A percentile compares a stretch with the other conserved stretches of the same genome.
phyloP scores from a whole-genome alignment of 805 yeast genomes.

The Wickerhamiella azymoides region DNA sequence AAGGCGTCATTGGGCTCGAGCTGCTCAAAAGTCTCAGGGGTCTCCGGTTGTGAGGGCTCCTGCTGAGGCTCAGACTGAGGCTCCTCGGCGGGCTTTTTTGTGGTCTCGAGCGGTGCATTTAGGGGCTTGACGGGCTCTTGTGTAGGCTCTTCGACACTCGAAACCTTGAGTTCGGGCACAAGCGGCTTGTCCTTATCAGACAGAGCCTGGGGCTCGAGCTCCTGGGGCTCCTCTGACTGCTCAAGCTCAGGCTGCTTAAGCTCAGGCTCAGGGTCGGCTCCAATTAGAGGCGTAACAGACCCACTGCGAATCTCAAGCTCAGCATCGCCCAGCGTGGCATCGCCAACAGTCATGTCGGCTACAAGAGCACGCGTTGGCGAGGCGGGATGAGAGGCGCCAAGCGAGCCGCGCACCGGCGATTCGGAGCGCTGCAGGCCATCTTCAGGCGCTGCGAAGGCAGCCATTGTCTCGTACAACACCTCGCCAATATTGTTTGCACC shows the following conservation, averaged over 20 bases:
- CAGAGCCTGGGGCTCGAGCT: neutral
- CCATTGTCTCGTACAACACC: constrained; percentile 46
- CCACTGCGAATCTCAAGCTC: neutral
- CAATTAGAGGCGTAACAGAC: neutral
- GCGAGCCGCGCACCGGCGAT: constrained; percentile 20
- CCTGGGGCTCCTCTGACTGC: neutral
- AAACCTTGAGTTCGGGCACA: too few relatives aligned
- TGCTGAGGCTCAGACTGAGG: neutral
- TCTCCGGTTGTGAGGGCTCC: neutral
- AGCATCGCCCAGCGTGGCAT: neutral
- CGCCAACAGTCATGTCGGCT: constrained; percentile 14
- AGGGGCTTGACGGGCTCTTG: too few relatives aligned
- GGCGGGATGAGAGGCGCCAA: constrained; percentile 25
- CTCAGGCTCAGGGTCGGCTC: neutral
- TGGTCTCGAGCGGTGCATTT: neutral
- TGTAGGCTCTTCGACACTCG: neutral
- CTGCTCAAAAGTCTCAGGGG: too few relatives aligned
- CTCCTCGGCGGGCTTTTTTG: neutral
- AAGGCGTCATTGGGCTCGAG: too few relatives aligned
- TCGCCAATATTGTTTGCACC: constrained; percentile 53
- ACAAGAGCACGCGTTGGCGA: constrained; percentile 24
- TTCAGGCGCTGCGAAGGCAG: constrained; percentile 27
- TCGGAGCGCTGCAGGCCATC: constrained; percentile 23
- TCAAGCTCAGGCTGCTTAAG: neutral
- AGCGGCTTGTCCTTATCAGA: too few relatives aligned